phyloP scores from a whole-genome alignment of 441 rosid species.

The Croton setiger region DNA sequence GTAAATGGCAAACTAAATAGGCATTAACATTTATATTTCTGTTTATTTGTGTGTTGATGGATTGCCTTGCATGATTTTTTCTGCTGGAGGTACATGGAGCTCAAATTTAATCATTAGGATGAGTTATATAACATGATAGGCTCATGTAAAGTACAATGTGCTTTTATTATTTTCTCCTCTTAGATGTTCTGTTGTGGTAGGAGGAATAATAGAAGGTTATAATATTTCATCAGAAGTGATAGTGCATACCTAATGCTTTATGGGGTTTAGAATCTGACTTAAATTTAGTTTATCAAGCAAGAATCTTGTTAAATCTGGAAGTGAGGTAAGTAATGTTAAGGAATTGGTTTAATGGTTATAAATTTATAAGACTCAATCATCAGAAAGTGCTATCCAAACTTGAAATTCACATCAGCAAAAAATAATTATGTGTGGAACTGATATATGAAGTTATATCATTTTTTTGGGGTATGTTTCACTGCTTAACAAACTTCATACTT shows the following conservation, averaged over 20 bases:
- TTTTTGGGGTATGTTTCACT: no score
- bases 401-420: no score
- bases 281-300: background rate
- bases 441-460: no score
- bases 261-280: no score
- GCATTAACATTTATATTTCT: background rate
- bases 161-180: background rate
- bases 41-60: background rate
- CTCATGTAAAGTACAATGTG: no score
- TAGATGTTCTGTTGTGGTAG: background rate
- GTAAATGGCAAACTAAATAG: slow-evolving; percentile 29
- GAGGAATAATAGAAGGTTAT: background rate
- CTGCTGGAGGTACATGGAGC: background rate
- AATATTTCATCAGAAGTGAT: background rate
- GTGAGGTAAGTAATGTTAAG: background rate
- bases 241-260: background rate
- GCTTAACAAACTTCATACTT: no score
- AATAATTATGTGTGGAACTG: no score
- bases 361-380: background rate
- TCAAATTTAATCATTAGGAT: background rate
- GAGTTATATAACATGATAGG: background rate
- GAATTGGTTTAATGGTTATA: background rate
- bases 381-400: background rate
- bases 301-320: background rate
- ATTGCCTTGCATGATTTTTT: background rate